A percentile compares a stretch with the other conserved stretches of the same genome.
These are phyloP conservation scores for Fusarium fujikuroi DNA, from an alignment of 2,329 filamentous ascomycete species.

Conservation along the genomic window DNA sequence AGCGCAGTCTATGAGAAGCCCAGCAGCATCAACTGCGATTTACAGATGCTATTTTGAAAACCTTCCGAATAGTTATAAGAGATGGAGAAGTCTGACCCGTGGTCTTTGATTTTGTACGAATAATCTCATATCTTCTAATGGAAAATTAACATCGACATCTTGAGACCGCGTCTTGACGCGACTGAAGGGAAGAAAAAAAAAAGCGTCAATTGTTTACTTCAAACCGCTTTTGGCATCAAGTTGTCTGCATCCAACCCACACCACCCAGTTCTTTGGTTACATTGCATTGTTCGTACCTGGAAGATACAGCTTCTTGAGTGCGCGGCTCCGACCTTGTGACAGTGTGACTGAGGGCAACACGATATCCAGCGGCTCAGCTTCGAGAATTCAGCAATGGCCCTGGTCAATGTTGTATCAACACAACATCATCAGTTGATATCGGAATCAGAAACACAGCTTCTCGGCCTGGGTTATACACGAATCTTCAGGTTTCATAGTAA, in stretches of 20 bases:
- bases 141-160: background rate
- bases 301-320: conserved; percentile 12
- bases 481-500: conserved; percentile 34
- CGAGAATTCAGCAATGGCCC: conserved; percentile 1
- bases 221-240: conserved; percentile 32
- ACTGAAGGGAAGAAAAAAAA: background rate
- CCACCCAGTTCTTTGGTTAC: conserved; percentile 16
- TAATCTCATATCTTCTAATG: background rate
- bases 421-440: conserved; percentile 22
- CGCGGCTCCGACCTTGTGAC: conserved; percentile 35
- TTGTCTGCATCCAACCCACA: conserved; percentile 16
- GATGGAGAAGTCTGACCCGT: background rate
- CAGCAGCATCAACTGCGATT: background rate
- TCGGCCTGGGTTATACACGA: conserved; percentile 21
- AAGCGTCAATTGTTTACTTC: conserved; percentile 30
- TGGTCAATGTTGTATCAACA: conserved; percentile 20
- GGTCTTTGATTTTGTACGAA: background rate
- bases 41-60: background rate
- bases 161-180: conserved; percentile 16
- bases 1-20: background rate
- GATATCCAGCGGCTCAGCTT: conserved; percentile 20
- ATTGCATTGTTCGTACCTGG: conserved; percentile 35
- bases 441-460: conserved; percentile 24
- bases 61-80: background rate
- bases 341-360: conserved; percentile 20